A percentile compares a stretch with the other conserved stretches of the same genome.
Conservation (phyloP, 305 asterid species). For the Solanum hybrid region DNA sequence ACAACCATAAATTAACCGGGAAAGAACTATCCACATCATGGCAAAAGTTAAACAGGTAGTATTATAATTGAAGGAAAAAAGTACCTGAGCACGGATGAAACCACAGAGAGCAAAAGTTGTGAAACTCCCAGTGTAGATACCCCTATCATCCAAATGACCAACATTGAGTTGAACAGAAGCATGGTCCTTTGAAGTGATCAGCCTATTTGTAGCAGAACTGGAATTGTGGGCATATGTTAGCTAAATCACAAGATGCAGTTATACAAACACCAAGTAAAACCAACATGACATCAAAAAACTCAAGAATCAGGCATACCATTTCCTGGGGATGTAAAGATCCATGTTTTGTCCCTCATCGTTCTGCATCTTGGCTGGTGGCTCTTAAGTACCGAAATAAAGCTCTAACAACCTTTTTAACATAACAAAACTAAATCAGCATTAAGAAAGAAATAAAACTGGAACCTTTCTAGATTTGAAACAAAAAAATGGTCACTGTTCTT, state of each 20-base stretch:
- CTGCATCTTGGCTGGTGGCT: conserved; percentile 14
- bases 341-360: conserved; percentile 23
- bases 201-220: conserved; percentile 36
- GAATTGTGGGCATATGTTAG: background rate
- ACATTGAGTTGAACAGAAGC: conserved; percentile 36
- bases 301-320: conserved; percentile 8
- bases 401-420: background rate
- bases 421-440: background rate
- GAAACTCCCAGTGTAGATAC: conserved; percentile 17
- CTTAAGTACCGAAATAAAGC: background rate
- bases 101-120: conserved; percentile 38
- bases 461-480: background rate
- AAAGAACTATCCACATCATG: background rate
- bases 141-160: conserved; percentile 34
- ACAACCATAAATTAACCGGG: background rate
- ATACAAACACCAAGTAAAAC: background rate
- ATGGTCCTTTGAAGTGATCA: conserved; percentile 40
- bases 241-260: background rate
- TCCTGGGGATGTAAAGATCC: conserved; percentile 28
- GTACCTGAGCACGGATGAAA: conserved; percentile 34
- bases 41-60: background rate
- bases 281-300: background rate
- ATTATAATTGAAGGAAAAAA: background rate
- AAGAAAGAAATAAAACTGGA: background rate
- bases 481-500: background rate